Base-by-base conservation (phyloP, 176 grass and related monocot genomes). In the Pontederia paniculata region DNA sequence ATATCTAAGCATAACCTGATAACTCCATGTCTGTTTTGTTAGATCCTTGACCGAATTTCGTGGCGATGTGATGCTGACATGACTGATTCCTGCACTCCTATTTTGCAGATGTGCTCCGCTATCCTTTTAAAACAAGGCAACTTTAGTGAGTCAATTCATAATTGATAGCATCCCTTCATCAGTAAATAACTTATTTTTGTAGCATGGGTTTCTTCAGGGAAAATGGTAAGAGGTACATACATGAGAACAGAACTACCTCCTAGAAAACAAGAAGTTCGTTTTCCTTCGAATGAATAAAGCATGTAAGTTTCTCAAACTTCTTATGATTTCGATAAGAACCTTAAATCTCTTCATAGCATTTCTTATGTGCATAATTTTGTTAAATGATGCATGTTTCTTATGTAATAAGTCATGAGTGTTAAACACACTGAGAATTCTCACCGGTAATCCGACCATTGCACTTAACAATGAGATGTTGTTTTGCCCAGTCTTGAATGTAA, bases 401-500 rank as follows among this genome's bases (percentile, higher is more conserved):
- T 18, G 14, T 17, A 31, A 47, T 18, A 66, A 0, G 9, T 37
- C 7, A 12, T 15, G 8, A 12, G 16, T 37, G 28, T 66, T 42
- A 46, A 20, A 72, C n/a, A 57, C 59, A 46, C 5, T n/a, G 28
- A n/a, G 9, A 72, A 45, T 71, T 81, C 63, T 71, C 83, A 97
- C 91, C 71, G 80, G 86, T 19, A 87, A 83, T 72, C 91, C 86
- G 19, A 97, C 86, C 91, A 97, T 90, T 53, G 73, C 86, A 69
- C 80, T 97, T 42, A 97, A 61, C 65, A 97, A 81, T 55, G 86
- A 76, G 65, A 97, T 90, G 67, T 45, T 78, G 43, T 97, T 97
- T 25, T 73, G 53, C 42, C 82, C 86, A 73, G 81, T 22, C 13
- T 50, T 74, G 7, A 86, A 61, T 48, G 55, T 55, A 66, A 97